Evolutionary conservation across 176 grass and related monocot genomes (phyloP).

Genomic region (Otatea glauca): DNA sequence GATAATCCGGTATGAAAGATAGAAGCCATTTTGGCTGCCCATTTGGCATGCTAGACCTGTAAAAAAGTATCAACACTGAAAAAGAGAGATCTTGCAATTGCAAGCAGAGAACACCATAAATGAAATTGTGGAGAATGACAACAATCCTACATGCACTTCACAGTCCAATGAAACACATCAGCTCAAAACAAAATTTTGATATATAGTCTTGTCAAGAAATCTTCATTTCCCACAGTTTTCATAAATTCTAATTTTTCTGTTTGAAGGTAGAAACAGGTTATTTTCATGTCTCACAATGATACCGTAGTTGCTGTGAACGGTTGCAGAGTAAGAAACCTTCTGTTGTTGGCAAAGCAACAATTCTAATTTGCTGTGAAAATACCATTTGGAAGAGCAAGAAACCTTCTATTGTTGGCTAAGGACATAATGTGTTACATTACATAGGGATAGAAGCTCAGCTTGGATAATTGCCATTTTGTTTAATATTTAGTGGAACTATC

Average conservation of each 20-base stretch:
- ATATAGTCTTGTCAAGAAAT: neutral
- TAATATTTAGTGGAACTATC: neutral
- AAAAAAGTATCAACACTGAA: conserved; percentile 21
- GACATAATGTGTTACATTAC: neutral
- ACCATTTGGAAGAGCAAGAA: neutral
- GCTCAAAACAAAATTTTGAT: neutral
- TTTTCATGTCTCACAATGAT: neutral
- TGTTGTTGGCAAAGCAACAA: neutral
- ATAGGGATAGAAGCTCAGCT: neutral
- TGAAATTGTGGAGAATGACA: neutral
- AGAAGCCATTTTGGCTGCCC: conserved; percentile 92
- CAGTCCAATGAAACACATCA: neutral
- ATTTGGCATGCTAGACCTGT: conserved; percentile 85
- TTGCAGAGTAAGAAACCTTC: neutral
- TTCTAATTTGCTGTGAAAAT: neutral
- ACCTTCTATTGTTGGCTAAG: neutral
- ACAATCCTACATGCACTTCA: conserved; percentile 22
- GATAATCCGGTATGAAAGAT: conserved; percentile 81
- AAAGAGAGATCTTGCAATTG: neutral
- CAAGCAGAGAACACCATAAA: neutral
- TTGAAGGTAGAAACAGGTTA: neutral
- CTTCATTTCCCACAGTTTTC: neutral
- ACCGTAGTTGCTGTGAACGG: neutral
- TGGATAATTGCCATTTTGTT: neutral
- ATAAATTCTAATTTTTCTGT: neutral